Conservation (phyloP, 2,329 filamentous ascomycete species). For the Geoglossum cookeanum region DNA sequence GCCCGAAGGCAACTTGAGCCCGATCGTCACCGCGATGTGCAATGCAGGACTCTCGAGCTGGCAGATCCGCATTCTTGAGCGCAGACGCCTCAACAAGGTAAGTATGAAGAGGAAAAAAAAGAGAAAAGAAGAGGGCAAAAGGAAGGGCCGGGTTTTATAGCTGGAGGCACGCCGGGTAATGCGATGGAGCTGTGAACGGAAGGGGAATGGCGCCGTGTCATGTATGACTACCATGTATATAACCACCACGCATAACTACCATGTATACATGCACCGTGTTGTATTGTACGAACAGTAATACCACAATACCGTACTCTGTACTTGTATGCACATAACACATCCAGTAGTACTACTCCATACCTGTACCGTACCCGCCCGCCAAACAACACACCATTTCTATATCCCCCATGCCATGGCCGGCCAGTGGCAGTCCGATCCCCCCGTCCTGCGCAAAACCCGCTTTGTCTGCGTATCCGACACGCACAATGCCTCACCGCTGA, state of each 20-base stretch:
- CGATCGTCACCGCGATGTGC: constrained; percentile 33
- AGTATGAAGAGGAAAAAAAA: constrained; percentile 5
- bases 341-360: too few species aligned
- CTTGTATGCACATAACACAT: too few species aligned
- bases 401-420: background rate
- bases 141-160: background rate
- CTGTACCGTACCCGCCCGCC: too few species aligned
- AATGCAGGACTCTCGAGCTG: constrained; percentile 30
- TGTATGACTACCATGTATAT: too few species aligned
- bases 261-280: too few species aligned
- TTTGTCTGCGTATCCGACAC: constrained; percentile 64
- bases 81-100: constrained; percentile 6
- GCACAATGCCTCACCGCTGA: constrained; percentile 39
- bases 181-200: background rate
- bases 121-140: background rate
- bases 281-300: too few species aligned
- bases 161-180: background rate
- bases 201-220: too few species aligned
- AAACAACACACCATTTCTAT: too few species aligned
- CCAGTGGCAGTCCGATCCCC: background rate
- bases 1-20: constrained; percentile 7
- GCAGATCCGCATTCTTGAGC: constrained; percentile 6
- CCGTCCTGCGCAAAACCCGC: constrained; percentile 28
- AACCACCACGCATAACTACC: too few species aligned
- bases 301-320: too few species aligned